Base-by-base conservation (phyloP, 805 yeast species). In the Candida mattraensis region DNA sequence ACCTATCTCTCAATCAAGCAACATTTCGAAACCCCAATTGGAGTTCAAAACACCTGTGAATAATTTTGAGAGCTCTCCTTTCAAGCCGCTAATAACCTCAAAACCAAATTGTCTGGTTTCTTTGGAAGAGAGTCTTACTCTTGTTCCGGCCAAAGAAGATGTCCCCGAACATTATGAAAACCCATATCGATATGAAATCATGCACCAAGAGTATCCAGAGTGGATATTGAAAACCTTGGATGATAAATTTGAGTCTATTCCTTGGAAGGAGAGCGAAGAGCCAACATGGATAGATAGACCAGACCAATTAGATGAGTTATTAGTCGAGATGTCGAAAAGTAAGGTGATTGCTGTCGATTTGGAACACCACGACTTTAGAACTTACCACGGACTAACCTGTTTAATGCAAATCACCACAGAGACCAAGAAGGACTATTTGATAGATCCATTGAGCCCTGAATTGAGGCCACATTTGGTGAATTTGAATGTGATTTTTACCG, bases 351-450 rank as follows among this genome's bases (percentile, higher is more conserved):
- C 98, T 2, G 83, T 93, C 11, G 99, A 93, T 69, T 73, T 93
- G 42, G 99, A 93, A 56, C 99, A 93, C 61, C 99, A 93, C 56
- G 97, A 89, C 54, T 83, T 75, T 57, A 73, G 97, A 58, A 72
- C 96, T 0, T 93, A 87, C 51, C 81, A 83, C 51, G 99, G 99
- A 26, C 65, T 93, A 26, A 93, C 88, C 1, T 88, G 89, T 58
- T 65, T 93, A 28, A 87, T 93, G 95, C 99, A 93, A 63, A 82
- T 93, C 12, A 83, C 94, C 35, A 79, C 83, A 14, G 75, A 77
- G n/a, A 42, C 58, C 6, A 53, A 56, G 15, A 45, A 39, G 18
- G 99, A 93, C 63, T 93, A 83, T 78, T 64, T 93, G 7, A 69
- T 93, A 4, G 99, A 93, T 57, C 87, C 98, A 0, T 63, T 93